Conservation (phyloP, 2,329 filamentous ascomycete species). For the Apiospora saccharicola region DNA sequence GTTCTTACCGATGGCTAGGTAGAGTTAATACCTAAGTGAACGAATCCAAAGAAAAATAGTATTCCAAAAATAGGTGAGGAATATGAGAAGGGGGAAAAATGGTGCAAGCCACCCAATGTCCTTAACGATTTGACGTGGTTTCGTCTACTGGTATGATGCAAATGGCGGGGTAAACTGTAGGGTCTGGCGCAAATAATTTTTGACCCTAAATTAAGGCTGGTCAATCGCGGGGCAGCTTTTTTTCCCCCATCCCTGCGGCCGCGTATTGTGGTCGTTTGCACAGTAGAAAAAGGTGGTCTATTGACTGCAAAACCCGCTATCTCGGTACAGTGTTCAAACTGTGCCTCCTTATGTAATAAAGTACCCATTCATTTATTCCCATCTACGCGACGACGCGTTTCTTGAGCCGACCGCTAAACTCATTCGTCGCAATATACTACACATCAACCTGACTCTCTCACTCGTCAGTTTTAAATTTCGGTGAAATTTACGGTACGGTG, state of each 20-base stretch:
- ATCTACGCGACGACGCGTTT: conserved; percentile 15
- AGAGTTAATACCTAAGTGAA: neutral
- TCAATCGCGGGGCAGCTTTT: conserved; percentile 27
- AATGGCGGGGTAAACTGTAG: conserved; percentile 19
- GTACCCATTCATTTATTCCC: neutral
- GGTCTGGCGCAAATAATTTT: conserved; percentile 21
- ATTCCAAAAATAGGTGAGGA: neutral
- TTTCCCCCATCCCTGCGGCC: neutral
- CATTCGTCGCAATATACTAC: neutral
- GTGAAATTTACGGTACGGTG: neutral
- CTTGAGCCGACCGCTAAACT: neutral
- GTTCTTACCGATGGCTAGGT: neutral
- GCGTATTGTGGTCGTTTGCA: neutral
- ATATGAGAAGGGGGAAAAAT: neutral
- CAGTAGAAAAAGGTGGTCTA: neutral
- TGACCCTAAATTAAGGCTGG: conserved; percentile 1
- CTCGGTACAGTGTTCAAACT: neutral
- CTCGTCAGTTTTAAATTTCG: neutral
- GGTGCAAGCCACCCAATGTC: neutral
- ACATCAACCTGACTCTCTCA: neutral
- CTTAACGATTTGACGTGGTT: neutral
- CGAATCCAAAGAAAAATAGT: neutral
- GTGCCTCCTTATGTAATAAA: neutral
- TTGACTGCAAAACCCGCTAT: no score
- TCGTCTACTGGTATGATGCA: neutral